Evolutionary conservation across 345 rosid genomes (phyloP).

Genomic region (Moricandia arvensis): DNA sequence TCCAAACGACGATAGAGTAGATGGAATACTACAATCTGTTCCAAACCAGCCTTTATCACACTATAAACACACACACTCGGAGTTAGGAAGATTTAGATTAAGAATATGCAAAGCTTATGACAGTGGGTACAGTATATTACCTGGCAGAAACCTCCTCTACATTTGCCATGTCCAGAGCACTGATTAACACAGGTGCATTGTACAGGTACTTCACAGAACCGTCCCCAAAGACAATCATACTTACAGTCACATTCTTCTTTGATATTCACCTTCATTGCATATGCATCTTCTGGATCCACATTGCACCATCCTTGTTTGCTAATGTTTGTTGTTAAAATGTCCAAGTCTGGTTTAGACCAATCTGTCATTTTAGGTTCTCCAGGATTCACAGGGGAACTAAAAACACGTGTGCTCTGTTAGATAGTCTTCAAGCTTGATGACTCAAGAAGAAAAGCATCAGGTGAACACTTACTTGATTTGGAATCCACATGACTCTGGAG

Average conservation of each 20-base stretch:
- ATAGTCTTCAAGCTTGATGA: conserved; percentile 16
- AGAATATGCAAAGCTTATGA: conserved; percentile 1
- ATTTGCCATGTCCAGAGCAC: conserved; percentile 84
- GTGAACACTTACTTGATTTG: conserved; percentile 57
- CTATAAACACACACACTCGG: conserved; percentile 43
- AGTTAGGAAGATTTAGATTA: background rate
- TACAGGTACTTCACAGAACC: conserved; percentile 85
- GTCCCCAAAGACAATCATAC: conserved; percentile 83
- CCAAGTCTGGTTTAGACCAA: conserved; percentile 81
- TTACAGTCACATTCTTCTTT: conserved; percentile 96
- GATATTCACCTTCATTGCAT: conserved; percentile 53
- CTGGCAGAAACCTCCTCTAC: conserved; percentile 97
- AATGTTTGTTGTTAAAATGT: conserved; percentile 64
- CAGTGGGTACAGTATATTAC: conserved; percentile 33
- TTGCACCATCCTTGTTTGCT: conserved; percentile 96
- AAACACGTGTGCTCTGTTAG: conserved; percentile 15
- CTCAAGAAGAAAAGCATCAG: background rate
- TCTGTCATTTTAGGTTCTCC: conserved; percentile 62
- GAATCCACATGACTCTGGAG: conserved; percentile 87
- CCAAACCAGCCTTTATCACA: conserved; percentile 93
- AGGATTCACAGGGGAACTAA: conserved; percentile 63
- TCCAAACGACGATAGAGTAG: conserved; percentile 63
- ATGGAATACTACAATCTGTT: conserved; percentile 85
- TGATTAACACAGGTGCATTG: conserved; percentile 77
- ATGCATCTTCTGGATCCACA: conserved; percentile 80